Percentiles rank a stretch among this genome's conserved stretches.
These are phyloP conservation scores for Paecilomyces dactylethromorphus DNA, from an alignment of 2,329 filamentous ascomycete species.

Conservation along the genomic window DNA sequence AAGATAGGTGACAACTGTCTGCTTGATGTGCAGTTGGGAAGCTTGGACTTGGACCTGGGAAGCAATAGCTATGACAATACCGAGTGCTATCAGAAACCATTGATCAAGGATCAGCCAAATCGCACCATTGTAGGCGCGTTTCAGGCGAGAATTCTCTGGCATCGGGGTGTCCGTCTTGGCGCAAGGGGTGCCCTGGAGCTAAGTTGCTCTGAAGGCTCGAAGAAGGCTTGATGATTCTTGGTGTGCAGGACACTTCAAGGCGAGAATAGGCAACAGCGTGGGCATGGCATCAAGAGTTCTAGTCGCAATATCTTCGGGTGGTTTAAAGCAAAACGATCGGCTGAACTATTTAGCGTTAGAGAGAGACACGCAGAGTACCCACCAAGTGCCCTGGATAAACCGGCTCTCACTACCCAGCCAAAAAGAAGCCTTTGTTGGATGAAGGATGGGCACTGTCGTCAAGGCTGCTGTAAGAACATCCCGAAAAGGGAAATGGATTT, in stretches of 20 bases:
- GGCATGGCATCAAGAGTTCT: not conserved
- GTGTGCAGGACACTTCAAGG: not conserved
- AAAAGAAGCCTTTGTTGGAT: not conserved
- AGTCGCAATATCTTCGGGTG: not conserved
- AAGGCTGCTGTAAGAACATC: not conserved
- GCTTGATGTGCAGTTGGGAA: conserved; percentile 39
- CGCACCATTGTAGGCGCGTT: not conserved
- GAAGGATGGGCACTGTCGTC: not conserved
- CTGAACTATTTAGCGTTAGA: not conserved
- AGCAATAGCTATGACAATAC: conserved; percentile 41
- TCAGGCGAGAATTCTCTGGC: not conserved
- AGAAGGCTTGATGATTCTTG: not conserved
- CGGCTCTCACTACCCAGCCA: not conserved
- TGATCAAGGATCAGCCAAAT: conserved; percentile 33
- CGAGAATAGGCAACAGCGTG: not conserved
- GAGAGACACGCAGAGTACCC: not conserved
- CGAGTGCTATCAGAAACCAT: conserved; percentile 55
- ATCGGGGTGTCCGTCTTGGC: not conserved
- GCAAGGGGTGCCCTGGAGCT: not conserved
- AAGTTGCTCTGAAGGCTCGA: not conserved
- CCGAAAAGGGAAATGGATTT: not conserved
- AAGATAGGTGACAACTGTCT: conserved; percentile 51
- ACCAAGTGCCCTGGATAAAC: not conserved
- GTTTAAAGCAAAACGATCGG: not conserved
- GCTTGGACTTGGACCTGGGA: conserved; percentile 49